These are phyloP conservation scores for Penicillium tannophilum DNA, from an alignment of 495 filamentous ascomycete species.

Conservation along the genomic window DNA sequence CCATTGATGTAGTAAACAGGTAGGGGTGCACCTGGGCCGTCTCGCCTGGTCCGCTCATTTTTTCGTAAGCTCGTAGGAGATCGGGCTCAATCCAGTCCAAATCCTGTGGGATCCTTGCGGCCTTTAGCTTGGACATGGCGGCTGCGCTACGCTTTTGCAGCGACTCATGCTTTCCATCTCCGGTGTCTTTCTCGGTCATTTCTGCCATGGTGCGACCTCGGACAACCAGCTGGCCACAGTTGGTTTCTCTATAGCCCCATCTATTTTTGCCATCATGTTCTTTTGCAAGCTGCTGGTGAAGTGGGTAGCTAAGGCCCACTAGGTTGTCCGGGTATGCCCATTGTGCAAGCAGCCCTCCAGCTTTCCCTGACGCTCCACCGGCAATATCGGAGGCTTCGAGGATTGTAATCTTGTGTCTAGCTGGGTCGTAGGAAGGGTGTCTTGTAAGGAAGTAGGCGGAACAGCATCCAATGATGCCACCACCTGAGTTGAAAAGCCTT, in stretches of 20 bases:
- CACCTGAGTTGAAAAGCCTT: constrained; percentile 54
- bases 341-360: constrained; percentile 83
- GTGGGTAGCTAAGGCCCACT: constrained; percentile 81
- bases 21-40: constrained; percentile 96
- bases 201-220: constrained; percentile 50
- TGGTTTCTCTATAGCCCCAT: constrained; percentile 87
- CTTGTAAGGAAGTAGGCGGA: constrained; percentile 92
- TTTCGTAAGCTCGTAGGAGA: constrained; percentile 67
- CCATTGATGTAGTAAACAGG: constrained; percentile 87
- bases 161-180: constrained; percentile 40
- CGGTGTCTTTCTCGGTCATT: constrained; percentile 33
- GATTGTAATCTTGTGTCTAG: constrained; percentile 77
- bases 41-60: constrained; percentile 77
- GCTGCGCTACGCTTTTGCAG: constrained; percentile 73
- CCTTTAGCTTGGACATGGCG: constrained; percentile 59
- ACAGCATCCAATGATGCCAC: constrained; percentile 92
- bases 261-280: constrained; percentile 77
- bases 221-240: constrained; percentile 72
- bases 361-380: constrained; percentile 91
- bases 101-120: constrained; percentile 70
- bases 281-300: constrained; percentile 82
- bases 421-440: constrained; percentile 79
- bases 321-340: constrained; percentile 92
- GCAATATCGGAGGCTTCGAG: constrained; percentile 89
- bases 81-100: constrained; percentile 84